Conservation (phyloP, 1,284 basidiomycete species). For the Ceratorhiza oryzae-sativae region DNA sequence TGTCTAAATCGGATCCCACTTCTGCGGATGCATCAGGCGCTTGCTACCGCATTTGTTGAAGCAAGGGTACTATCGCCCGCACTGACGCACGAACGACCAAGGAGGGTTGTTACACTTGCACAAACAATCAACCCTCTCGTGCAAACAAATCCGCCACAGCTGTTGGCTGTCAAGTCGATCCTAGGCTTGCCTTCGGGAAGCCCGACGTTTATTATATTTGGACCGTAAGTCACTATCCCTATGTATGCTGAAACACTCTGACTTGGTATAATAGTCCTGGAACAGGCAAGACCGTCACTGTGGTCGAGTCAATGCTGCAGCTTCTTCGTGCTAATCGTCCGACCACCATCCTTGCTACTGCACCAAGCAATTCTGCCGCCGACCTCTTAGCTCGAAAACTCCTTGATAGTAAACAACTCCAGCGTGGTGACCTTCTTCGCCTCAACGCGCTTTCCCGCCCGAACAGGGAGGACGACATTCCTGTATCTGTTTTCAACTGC, state of each 20-base stretch:
- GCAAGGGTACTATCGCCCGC: slow-evolving; percentile 59
- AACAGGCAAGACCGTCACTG: slow-evolving; percentile 72
- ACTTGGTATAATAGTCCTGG: slow-evolving; percentile 57
- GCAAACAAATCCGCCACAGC: slow-evolving; percentile 59
- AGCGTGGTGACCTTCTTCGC: slow-evolving; percentile 59
- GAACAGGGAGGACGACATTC: slow-evolving; percentile 6
- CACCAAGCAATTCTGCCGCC: slow-evolving; percentile 68
- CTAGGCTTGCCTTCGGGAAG: slow-evolving; percentile 56
- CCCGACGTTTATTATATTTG: slow-evolving; percentile 64
- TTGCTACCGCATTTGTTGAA: slow-evolving; percentile 55
- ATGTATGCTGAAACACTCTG: background rate
- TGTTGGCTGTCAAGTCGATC: slow-evolving; percentile 63
- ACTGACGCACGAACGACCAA: slow-evolving; percentile 47
- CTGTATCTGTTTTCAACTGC: slow-evolving; percentile 13
- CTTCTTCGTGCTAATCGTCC: slow-evolving; percentile 55
- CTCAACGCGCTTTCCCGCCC: slow-evolving; percentile 68
- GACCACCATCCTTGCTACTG: slow-evolving; percentile 66
- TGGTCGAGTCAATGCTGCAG: slow-evolving; percentile 70
- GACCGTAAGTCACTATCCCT: slow-evolving; percentile 39
- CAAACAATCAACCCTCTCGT: slow-evolving; percentile 57
- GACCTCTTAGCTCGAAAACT: slow-evolving; percentile 66
- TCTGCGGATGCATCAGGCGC: slow-evolving; percentile 64
- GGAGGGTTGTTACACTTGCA: slow-evolving; percentile 38
- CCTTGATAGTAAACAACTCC: slow-evolving; percentile 48
- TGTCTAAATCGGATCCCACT: slow-evolving; percentile 62